Base-by-base conservation (phyloP, 805 yeast genomes). In the Schwanniomyces yamadae region DNA sequence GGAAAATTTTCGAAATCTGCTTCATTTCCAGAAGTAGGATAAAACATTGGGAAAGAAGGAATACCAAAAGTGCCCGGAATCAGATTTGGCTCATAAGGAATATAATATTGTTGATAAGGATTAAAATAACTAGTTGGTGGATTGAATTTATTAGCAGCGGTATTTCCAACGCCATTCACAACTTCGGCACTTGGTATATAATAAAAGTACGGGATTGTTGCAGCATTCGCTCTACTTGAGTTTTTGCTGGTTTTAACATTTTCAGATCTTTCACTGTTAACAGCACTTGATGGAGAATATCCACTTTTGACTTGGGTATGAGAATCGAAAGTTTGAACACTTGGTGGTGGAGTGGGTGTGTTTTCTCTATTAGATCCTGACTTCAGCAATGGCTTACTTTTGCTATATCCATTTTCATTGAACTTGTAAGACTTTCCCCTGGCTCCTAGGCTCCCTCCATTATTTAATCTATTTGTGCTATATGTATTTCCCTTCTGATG, bases 51-150 rank as follows among this genome's bases (percentile, higher is more conserved):
- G 26, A 42, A 45, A n/a, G 47, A 41, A 4, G 44, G 29, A 6
- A 35, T 22, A 1, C 39, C 36, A 32, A 28, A 41, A 3, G 28
- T 32, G 11, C 26, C 37, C 12, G 28, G 41, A 16, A 13, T 16
- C n/a, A 29, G 37, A 13, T 21, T 27, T 10, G 41, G 36, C 13
- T 56, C 65, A 33, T 50, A 54, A 3, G 56, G 50, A 30, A 44
- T 42, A 28, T 44, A 50, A 26, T 56, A 56, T 31, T 57, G 59
- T 19, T 61, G 60, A 30, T 52, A 49, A 21, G 59, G 48, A 31
- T 55, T 55, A 39, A 55, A 62, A 36, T 46, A 57, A 28, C 50
- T 57, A 17, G 56, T 42, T 6, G 57, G 48, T 11, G n/a, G 10
- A 4, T 56, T 46, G 17, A 54, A 24, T 15, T 32, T 24, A 4